Percentiles rank a stretch among this genome's conserved stretches.
These are phyloP conservation scores for Trypanosoma melophagium DNA, from an alignment of 208 protist species.

Conservation along the genomic window DNA sequence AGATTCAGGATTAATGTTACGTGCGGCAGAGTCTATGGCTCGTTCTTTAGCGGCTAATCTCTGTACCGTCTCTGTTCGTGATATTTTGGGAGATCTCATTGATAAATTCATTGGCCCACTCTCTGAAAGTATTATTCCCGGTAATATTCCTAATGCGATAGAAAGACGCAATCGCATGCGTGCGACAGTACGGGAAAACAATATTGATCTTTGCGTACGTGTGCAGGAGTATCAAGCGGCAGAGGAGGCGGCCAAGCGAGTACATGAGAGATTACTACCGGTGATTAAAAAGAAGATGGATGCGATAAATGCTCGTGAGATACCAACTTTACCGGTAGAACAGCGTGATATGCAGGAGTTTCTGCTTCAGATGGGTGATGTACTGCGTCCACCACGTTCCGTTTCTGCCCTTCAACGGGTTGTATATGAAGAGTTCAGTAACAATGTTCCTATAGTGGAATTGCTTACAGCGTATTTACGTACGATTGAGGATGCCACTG, in stretches of 20 bases:
- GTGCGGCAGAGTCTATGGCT: constrained; percentile 72
- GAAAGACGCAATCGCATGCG: constrained; percentile 22
- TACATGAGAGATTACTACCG: constrained; percentile 39
- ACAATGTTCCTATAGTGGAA: constrained; percentile 70
- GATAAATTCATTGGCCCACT: constrained; percentile 28
- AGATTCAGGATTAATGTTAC: constrained; percentile 61
- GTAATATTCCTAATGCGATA: constrained; percentile 31
- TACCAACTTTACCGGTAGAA: constrained; percentile 52
- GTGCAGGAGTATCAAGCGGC: constrained; percentile 85
- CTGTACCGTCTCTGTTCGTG: constrained; percentile 90
- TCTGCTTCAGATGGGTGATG: constrained; percentile 82
- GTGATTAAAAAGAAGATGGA: constrained; percentile 83
- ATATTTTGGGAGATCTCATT: constrained; percentile 75
- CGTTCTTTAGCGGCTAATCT: constrained; percentile 80
- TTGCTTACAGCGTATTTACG: constrained; percentile 63
- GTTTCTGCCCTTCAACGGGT: constrained; percentile 81
- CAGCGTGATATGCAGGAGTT: constrained; percentile 53
- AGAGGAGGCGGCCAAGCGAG: constrained; percentile 88
- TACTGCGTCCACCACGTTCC: constrained; percentile 85
- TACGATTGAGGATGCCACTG: constrained; percentile 68
- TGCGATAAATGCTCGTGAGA: constrained; percentile 33
- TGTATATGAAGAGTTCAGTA: constrained; percentile 95
- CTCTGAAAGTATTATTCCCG: constrained; percentile 27
- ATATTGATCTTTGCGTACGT: constrained; percentile 76
- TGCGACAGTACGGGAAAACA: constrained; percentile 37